phyloP scores from a whole-genome alignment of 371 early-diverging fungal genomes.

The Paraphysoderma sedebokerense region DNA sequence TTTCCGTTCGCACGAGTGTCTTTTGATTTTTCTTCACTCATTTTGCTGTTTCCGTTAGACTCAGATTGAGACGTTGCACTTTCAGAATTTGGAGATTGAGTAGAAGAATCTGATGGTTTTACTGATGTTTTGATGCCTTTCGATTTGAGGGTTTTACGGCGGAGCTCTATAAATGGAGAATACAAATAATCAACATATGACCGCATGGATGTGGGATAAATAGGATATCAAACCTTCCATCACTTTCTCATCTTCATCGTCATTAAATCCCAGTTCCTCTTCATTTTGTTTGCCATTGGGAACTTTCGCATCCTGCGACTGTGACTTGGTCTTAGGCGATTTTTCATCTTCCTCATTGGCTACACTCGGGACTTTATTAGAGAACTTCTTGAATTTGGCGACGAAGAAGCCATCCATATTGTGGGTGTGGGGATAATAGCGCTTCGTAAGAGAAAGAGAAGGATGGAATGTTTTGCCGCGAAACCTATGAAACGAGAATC shows the following conservation, averaged over 20 bases:
- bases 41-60: no score
- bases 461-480: constrained; percentile 83
- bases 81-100: no score
- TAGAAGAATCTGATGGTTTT: no score
- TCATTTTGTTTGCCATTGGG: constrained; percentile 14
- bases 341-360: constrained; percentile 12
- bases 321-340: neutral
- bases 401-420: constrained; percentile 99
- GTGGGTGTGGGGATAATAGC: constrained; percentile 97
- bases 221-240: constrained; percentile 26
- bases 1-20: no score
- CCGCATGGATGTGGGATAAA: no score
- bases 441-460: constrained; percentile 60
- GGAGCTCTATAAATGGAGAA: no score
- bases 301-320: constrained; percentile 5
- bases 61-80: no score
- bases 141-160: no score
- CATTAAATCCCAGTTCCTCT: constrained; percentile 30
- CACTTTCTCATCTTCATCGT: constrained; percentile 45
- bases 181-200: no score
- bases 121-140: no score
- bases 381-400: constrained; percentile 80
- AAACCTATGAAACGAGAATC: constrained; percentile 24
- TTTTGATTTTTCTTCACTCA: no score
- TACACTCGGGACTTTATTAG: constrained; percentile 15